Percentiles rank a stretch among this genome's conserved stretches.
phyloP scores from a whole-genome alignment of 768 basidiomycete species.

The Lactifluus subvellereus region DNA sequence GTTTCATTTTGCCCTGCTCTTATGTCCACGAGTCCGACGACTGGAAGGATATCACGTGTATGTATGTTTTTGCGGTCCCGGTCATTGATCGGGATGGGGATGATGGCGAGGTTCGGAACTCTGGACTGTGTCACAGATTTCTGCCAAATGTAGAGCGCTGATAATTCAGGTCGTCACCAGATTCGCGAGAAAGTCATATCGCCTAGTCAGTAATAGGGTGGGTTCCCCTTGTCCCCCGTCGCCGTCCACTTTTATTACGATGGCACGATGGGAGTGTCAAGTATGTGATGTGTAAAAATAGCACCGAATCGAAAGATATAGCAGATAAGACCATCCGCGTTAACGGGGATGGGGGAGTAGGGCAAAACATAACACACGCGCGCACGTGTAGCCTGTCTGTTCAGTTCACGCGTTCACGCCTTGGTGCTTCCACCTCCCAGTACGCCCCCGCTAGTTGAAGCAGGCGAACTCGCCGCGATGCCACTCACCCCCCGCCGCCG shows the following conservation, averaged over 20 bases:
- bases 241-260: not conserved
- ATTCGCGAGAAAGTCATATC: not conserved
- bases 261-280: not conserved
- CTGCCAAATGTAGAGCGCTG: slow-evolving; percentile 1
- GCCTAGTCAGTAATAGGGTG: not conserved
- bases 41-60: slow-evolving; percentile 17
- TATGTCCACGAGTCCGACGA: not conserved
- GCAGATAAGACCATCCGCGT: not conserved
- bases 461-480: not conserved
- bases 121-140: not conserved
- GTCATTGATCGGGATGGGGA: not conserved
- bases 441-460: not conserved
- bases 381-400: not conserved
- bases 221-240: not conserved
- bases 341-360: not conserved
- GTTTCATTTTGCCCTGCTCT: not conserved
- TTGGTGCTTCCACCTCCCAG: slow-evolving; percentile 1
- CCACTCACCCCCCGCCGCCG: not conserved
- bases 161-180: not conserved
- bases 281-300: not conserved
- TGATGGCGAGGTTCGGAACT: not conserved
- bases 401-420: not conserved
- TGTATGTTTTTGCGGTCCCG: slow-evolving; percentile 3
- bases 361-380: not conserved
- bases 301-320: not conserved